These are phyloP conservation scores for Backusella mclennaniae DNA, from an alignment of 192 early-diverging fungal species.

Conservation along the genomic window DNA sequence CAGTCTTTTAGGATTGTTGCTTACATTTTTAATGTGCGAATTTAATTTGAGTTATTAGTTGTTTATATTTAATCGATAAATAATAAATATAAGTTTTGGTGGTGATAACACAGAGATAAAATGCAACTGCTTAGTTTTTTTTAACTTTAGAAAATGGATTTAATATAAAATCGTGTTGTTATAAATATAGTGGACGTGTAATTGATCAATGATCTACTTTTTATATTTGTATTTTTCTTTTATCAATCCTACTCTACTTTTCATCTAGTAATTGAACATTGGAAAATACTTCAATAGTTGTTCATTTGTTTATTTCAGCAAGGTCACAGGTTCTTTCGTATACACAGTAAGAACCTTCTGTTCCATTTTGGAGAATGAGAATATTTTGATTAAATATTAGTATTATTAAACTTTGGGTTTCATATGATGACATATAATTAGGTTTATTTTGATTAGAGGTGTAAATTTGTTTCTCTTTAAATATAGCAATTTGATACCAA, in stretches of 20 bases:
- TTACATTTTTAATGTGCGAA: background rate
- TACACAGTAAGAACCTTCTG: background rate
- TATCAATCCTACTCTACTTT: background rate
- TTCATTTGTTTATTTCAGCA: background rate
- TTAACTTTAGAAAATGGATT: background rate
- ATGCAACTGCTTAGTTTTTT: background rate
- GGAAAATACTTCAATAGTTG: background rate
- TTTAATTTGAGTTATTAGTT: background rate
- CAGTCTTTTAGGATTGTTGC: background rate
- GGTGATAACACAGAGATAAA: background rate
- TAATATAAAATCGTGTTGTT: no score
- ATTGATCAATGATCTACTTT: background rate
- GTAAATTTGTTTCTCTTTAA: no score
- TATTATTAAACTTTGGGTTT: no score
- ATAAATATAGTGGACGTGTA: background rate
- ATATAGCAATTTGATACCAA: no score
- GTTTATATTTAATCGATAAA: background rate
- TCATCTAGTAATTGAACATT: background rate
- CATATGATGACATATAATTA: no score
- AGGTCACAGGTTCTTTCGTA: background rate
- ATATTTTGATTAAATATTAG: background rate
- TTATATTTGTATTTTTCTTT: background rate
- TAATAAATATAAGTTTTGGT: background rate
- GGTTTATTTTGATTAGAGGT: no score
- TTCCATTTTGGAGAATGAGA: background rate